Evolutionary conservation across 331 rosid species (phyloP), one percentile per base, ranked within the genome.

Genomic region (Spiraea crenata): DNA sequence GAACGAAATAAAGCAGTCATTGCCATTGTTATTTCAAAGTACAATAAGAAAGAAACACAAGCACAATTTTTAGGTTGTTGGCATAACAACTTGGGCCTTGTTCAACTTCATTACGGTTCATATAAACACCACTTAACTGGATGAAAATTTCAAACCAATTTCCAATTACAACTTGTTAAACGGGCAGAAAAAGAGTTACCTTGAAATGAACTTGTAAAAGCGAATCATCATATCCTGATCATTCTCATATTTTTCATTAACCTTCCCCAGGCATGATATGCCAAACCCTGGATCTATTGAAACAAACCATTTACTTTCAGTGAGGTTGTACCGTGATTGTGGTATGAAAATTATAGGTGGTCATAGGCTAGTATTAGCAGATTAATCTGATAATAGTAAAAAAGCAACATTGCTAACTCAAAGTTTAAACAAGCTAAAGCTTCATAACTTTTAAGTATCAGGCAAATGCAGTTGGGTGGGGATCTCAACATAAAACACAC

Each of bases 281-380:
- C 97, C 93, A 67, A 88, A 88, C 41, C 89, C 47, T 63, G 97
- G 92, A 65, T 93, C 97, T 93, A 85, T 80, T 34, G 65, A 54
- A 46, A 63, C 67, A 40, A 58, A 58, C n/a, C 44, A 58, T 45
- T 6, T 9, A 20, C 20, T 47, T 9, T 44, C 3, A 57, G 52
- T 47, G 17, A 62, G 9, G 13, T 44, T 14, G 51, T 6, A 44
- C 9, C 15, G 13, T 17, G 2, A 11, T 0, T 5, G 37, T 25
- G 50, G 47, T 46, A 35, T 7, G 12, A 20, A 66, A 3, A 25
- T 42, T 16, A 25, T 16, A 56, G 48, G 16, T 15, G 76, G 34
- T 16, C 41, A 73, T 0, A 45, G 7, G 16, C 5, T 60, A 9
- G 16, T 2, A 46, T 4, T 60, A 9, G 16, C 1, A 46, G n/a